Evolutionary conservation across 2,329 filamentous ascomycete species (phyloP), one percentile per base, ranked within the genome.

Genomic region (Nothophoma quercina): DNA sequence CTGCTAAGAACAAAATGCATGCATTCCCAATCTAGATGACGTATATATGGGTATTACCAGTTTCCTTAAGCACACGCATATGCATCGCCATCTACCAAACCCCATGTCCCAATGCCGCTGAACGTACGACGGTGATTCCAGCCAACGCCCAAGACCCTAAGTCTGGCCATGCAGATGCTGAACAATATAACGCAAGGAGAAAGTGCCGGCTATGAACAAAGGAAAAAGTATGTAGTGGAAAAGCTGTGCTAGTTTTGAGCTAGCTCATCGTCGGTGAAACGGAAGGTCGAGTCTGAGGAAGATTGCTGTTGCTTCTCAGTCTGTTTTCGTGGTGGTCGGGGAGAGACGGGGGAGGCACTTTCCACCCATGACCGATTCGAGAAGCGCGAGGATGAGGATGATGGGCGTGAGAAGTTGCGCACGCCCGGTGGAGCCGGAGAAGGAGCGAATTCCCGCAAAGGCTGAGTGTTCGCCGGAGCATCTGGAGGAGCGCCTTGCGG

Each of bases 11-110:
- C 7, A 36, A 8, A 25, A 33, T 21, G 28, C 38, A 40, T 53
- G 26, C 15, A 43, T 48, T 53, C 39, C 47, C 50, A 53, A 44
- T 48, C 50, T 55, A 55, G 22, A 25, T 30, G 45, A 50, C 51
- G 18, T 49, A 41, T 49, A 49, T 45, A 41, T 26, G 50, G 51
- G 51, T 49, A 55, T 49, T 50, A 50, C 25, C 51, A 43, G 36
- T 34, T 48, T 35, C 43, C 39, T 39, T n/a, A 39, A 39, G 26
- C 25, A 53, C 50, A 44, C 34, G 44, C 50, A 35, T 38, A 7
- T 6, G 44, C 50, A 35, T 38, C 6, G 2, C 47, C 42, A 16
- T 52, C 50, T 47, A 43, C 35, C 36, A 52, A 43, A 46, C 23
- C 50, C 41, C 36, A 15, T 35, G 33, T 29, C 28, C 38, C 43